Evolutionary conservation across 2,329 filamentous ascomycete genomes (phyloP).

Genomic region (Ascosphaera pollenicola): DNA sequence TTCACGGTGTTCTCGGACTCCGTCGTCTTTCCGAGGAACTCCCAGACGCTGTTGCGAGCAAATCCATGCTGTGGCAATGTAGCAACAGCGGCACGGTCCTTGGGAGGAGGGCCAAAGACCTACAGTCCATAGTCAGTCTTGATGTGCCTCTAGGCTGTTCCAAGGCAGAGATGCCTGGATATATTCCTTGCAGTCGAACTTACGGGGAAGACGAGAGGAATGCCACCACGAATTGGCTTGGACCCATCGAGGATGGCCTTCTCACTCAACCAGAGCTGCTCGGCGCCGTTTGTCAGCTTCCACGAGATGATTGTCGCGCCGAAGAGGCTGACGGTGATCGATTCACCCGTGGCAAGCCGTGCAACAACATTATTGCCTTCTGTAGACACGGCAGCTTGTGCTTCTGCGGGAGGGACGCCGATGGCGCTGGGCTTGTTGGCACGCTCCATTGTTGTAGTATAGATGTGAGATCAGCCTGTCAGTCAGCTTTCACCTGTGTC

Average conservation of each 20-base stretch:
- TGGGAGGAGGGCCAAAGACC: constrained; percentile 69
- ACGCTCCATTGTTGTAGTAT: constrained; percentile 47
- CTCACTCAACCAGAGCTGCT: constrained; percentile 74
- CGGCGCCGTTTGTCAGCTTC: constrained; percentile 57
- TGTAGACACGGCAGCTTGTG: constrained; percentile 59
- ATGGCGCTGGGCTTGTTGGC: constrained; percentile 63
- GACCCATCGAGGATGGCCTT: constrained; percentile 61
- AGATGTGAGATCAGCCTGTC: background rate
- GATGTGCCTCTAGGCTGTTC: constrained; percentile 6
- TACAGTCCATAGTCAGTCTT: constrained; percentile 7
- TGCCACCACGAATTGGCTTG: constrained; percentile 76
- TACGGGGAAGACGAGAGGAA: constrained; percentile 86
- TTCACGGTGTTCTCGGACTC: constrained; percentile 53
- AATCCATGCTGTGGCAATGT: constrained; percentile 85
- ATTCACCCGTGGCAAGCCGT: constrained; percentile 65
- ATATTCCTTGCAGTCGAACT: constrained; percentile 11
- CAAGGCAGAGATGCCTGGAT: background rate
- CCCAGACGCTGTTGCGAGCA: constrained; percentile 74
- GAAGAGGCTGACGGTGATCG: constrained; percentile 64
- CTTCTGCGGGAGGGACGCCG: constrained; percentile 48
- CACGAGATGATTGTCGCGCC: constrained; percentile 86
- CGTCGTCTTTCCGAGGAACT: constrained; percentile 73
- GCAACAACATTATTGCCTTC: constrained; percentile 56
- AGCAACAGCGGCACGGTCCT: constrained; percentile 48
- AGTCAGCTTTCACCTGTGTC: background rate